These are phyloP conservation scores for Westerdykella aurantiaca DNA, from an alignment of 2,329 filamentous ascomycete genomes.

Conservation along the genomic window DNA sequence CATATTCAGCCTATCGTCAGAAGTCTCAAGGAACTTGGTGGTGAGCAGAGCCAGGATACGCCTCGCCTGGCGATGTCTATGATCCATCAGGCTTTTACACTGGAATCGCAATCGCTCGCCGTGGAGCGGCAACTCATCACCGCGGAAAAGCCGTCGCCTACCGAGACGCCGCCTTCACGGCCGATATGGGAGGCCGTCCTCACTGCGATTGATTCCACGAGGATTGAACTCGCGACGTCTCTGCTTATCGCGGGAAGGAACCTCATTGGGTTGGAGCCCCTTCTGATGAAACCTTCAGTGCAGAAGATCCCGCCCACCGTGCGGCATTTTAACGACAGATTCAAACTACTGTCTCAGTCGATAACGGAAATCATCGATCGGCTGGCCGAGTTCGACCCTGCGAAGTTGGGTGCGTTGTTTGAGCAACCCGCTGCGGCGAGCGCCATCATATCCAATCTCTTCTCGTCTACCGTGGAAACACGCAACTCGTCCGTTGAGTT, in stretches of 20 bases:
- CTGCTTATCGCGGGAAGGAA: conserved; percentile 66
- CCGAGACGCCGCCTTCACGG: conserved; percentile 61
- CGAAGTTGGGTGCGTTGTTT: conserved; percentile 65
- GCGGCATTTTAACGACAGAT: conserved; percentile 70
- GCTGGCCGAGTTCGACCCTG: conserved; percentile 67
- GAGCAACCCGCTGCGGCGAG: conserved; percentile 62
- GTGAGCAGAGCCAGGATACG: conserved; percentile 25
- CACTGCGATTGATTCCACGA: conserved; percentile 59
- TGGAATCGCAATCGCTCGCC: conserved; percentile 66
- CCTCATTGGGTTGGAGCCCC: conserved; percentile 69
- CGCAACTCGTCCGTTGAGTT: conserved; percentile 76
- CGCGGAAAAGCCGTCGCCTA: conserved; percentile 56
- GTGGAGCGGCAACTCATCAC: conserved; percentile 64
- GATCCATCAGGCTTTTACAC: conserved; percentile 59
- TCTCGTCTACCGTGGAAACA: conserved; percentile 73
- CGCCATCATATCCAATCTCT: conserved; percentile 69
- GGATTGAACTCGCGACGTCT: conserved; percentile 66
- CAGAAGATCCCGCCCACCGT: conserved; percentile 49
- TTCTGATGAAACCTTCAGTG: conserved; percentile 42
- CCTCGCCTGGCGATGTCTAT: conserved; percentile 55
- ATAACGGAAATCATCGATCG: conserved; percentile 72
- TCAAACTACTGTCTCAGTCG: conserved; percentile 55
- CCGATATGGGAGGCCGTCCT: conserved; percentile 74
- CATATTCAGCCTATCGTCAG: conserved; percentile 44
- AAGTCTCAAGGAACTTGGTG: conserved; percentile 25